These are phyloP conservation scores for Cucurbitaria berberidis DNA, from an alignment of 2,329 filamentous ascomycete species.

Conservation along the genomic window DNA sequence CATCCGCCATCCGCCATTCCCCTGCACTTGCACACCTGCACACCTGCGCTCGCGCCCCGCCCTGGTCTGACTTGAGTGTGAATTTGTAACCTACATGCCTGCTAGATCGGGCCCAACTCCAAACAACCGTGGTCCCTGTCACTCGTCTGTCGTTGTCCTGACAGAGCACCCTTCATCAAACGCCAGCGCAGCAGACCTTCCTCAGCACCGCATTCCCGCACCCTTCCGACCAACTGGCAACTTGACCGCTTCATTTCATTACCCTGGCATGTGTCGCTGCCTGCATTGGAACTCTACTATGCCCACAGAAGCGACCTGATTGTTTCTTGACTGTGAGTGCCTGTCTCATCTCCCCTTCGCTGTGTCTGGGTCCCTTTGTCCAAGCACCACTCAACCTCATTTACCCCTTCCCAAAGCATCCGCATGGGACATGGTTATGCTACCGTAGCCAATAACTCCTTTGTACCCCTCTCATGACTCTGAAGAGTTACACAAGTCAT, in stretches of 20 bases:
- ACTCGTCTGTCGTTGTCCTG: constrained; percentile 29
- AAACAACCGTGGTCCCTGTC: constrained; percentile 40
- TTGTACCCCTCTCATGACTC: constrained; percentile 44
- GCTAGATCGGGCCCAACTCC: constrained; percentile 28
- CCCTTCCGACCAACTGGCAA: constrained; percentile 35
- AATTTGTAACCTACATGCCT: constrained; percentile 23
- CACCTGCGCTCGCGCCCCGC: constrained; percentile 19
- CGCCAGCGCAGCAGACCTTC: constrained; percentile 39
- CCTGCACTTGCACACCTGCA: constrained; percentile 24
- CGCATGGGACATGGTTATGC: constrained; percentile 37
- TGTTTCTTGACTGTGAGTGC: constrained; percentile 37
- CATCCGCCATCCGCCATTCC: constrained; percentile 31
- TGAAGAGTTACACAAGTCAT: constrained; percentile 36
- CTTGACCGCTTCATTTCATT: constrained; percentile 38
- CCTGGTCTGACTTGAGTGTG: constrained; percentile 21
- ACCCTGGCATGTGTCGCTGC: constrained; percentile 31
- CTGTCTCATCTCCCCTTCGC: constrained; percentile 45
- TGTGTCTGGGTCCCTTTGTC: constrained; percentile 38
- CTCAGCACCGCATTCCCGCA: constrained; percentile 41
- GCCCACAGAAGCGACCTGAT: constrained; percentile 28
- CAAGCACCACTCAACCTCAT: constrained; percentile 27
- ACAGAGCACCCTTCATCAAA: constrained; percentile 24
- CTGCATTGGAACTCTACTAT: constrained; percentile 34
- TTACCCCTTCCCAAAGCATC: constrained; percentile 42
- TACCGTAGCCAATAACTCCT: constrained; percentile 41